Conservation (phyloP, 768 basidiomycete genomes). For the Tylopilus intermedius region DNA sequence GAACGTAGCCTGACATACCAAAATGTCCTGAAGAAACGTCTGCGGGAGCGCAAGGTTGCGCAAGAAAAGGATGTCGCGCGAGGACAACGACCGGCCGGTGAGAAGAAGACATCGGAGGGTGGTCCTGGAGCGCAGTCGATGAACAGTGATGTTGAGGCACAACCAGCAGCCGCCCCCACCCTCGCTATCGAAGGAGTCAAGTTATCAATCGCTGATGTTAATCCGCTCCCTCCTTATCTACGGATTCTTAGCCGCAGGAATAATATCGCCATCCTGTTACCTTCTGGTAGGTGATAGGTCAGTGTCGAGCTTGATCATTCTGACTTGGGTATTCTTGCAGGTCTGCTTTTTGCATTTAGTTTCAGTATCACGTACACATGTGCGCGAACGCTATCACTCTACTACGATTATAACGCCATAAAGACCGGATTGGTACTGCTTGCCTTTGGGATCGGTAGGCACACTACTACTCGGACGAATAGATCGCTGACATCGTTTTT, state of each 20-base stretch:
- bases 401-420: slow-evolving; percentile 67
- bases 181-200: slow-evolving; percentile 36
- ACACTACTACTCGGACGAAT: not conserved
- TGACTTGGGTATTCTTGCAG: slow-evolving; percentile 31
- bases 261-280: slow-evolving; percentile 56
- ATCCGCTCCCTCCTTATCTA: slow-evolving; percentile 61
- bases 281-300: slow-evolving; percentile 33
- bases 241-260: slow-evolving; percentile 58
- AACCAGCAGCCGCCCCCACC: slow-evolving; percentile 8
- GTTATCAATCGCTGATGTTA: slow-evolving; percentile 64
- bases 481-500: not conserved
- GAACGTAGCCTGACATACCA: slow-evolving; percentile 84
- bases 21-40: slow-evolving; percentile 46
- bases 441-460: slow-evolving; percentile 62
- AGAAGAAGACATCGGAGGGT: slow-evolving; percentile 1
- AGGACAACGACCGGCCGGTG: slow-evolving; percentile 8
- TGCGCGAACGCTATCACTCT: slow-evolving; percentile 59
- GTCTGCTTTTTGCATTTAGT: slow-evolving; percentile 63
- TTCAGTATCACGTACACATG: slow-evolving; percentile 73
- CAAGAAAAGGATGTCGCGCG: slow-evolving; percentile 13
- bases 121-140: not conserved
- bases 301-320: not conserved
- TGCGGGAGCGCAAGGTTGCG: slow-evolving; percentile 20
- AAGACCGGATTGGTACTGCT: slow-evolving; percentile 75
- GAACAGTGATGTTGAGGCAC: slow-evolving; percentile 24